A percentile compares a stretch with the other conserved stretches of the same genome.
phyloP scores from a whole-genome alignment of 176 grass and related monocot species.

The Panicum miliaceum region DNA sequence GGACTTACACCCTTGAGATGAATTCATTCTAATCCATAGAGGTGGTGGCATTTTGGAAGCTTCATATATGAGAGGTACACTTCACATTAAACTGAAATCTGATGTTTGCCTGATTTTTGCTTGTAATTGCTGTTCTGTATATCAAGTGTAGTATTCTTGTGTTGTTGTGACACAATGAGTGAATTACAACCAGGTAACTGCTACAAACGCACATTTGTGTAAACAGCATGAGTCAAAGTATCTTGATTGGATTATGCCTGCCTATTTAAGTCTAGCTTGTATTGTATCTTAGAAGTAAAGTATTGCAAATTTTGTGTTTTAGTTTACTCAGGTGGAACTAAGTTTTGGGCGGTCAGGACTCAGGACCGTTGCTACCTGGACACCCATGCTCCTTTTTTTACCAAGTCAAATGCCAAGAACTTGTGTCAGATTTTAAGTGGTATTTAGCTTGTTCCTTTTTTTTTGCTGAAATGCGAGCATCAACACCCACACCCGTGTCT shows the following conservation, averaged over 20 bases:
- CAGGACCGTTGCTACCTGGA: too few species aligned
- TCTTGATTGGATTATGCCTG: background rate
- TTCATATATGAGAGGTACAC: slow-evolving; percentile 44
- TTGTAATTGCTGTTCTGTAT: background rate
- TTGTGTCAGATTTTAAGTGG: background rate
- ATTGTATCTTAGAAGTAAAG: background rate
- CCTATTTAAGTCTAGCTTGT: background rate
- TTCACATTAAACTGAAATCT: background rate
- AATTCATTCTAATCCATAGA: slow-evolving; percentile 79
- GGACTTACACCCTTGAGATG: slow-evolving; percentile 89
- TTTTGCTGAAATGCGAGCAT: background rate
- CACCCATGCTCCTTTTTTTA: background rate
- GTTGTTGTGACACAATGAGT: background rate
- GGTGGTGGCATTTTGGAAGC: background rate
- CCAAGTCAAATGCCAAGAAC: background rate
- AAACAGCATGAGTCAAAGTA: background rate
- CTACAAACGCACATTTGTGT: background rate
- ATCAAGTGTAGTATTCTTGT: slow-evolving; percentile 1
- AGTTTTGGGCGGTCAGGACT: background rate
- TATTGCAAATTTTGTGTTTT: background rate
- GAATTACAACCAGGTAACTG: background rate
- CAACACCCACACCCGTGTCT: background rate
- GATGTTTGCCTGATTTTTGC: slow-evolving; percentile 31
- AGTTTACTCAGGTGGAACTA: background rate
- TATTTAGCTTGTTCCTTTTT: background rate